Evolutionary conservation across 1,139 yeast species (phyloP).

Genomic region (Magnusiomyces suaveolens): DNA sequence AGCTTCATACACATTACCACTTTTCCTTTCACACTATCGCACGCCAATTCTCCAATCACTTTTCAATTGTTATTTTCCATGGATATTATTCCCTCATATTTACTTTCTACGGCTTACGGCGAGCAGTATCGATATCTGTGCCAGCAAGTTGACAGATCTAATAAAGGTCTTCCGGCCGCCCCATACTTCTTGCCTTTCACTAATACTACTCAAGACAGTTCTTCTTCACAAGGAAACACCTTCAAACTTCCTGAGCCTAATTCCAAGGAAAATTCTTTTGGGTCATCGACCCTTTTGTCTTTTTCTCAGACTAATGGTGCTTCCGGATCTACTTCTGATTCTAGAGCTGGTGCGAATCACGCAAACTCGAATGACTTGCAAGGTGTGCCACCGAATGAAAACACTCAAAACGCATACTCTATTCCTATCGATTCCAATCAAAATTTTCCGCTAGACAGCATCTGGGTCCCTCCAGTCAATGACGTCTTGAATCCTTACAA

Average conservation of each 20-base stretch:
- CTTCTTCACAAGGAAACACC: not conserved
- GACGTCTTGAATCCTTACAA: not conserved
- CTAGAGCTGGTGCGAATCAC: not conserved
- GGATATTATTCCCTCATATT: constrained; percentile 19
- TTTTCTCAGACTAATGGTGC: not conserved
- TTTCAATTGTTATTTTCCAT: no score
- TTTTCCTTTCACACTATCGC: not conserved
- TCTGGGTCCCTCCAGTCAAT: not conserved
- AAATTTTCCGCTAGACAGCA: not conserved
- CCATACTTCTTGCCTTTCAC: not conserved
- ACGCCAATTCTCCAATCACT: not conserved
- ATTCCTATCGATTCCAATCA: not conserved
- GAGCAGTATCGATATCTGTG: constrained; percentile 14
- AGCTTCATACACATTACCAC: not conserved
- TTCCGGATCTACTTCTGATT: not conserved
- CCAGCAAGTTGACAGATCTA: not conserved
- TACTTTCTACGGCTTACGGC: constrained; percentile 24
- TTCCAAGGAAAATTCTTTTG: not conserved
- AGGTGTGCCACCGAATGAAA: not conserved
- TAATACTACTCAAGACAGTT: not conserved
- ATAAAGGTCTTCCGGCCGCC: not conserved
- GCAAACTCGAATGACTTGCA: not conserved
- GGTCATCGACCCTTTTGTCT: not conserved
- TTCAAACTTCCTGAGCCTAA: not conserved
- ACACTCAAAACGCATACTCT: not conserved